These are phyloP conservation scores for Lepidium didymum DNA, from an alignment of 345 rosid genomes.

Conservation along the genomic window DNA sequence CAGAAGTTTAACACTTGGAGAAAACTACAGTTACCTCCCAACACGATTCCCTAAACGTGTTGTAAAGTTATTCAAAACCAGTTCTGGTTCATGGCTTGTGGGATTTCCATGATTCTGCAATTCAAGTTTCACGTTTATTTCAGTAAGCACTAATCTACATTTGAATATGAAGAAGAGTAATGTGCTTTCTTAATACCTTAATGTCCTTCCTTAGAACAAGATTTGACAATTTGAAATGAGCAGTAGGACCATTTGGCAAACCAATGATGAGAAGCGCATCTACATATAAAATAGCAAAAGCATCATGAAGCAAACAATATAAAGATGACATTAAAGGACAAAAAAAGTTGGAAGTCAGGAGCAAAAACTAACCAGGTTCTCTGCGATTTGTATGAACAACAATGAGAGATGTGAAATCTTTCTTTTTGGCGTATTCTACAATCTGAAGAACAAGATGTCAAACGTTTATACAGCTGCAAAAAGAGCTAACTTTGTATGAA, in stretches of 20 bases:
- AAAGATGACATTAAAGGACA: neutral
- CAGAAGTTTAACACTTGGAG: neutral
- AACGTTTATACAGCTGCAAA: neutral
- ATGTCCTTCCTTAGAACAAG: constrained; percentile 84
- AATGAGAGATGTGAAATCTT: constrained; percentile 71
- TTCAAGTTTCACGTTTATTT: neutral
- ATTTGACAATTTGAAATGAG: constrained; percentile 83
- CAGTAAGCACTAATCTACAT: neutral
- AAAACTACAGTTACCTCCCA: constrained; percentile 52
- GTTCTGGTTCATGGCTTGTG: constrained; percentile 83
- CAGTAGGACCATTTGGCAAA: constrained; percentile 93
- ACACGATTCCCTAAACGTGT: constrained; percentile 87
- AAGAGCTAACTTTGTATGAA: neutral
- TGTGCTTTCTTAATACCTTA: constrained; percentile 41
- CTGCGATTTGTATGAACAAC: constrained; percentile 86
- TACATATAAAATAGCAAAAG: constrained; percentile 18
- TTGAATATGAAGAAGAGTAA: neutral
- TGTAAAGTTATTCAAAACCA: constrained; percentile 77
- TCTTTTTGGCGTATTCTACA: constrained; percentile 73
- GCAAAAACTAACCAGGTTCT: constrained; percentile 64
- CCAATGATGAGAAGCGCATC: constrained; percentile 81
- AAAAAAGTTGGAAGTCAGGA: neutral
- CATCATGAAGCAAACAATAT: neutral
- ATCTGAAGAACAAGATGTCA: constrained; percentile 39
- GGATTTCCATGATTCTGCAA: constrained; percentile 91